Conservation (phyloP, 805 yeast species). For the Wickerhamomyces strasburgensis region DNA sequence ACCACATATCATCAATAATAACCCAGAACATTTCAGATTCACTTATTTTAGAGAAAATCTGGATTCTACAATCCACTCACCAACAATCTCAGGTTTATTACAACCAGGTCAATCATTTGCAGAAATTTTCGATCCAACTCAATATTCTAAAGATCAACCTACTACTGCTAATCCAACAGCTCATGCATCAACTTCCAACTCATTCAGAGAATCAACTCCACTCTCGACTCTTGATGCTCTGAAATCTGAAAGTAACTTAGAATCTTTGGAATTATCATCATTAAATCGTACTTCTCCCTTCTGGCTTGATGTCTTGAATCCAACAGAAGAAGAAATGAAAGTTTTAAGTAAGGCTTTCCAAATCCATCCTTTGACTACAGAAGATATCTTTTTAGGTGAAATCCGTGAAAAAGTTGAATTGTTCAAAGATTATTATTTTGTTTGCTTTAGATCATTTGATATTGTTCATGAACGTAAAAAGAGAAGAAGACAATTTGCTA, state of each 20-base stretch:
- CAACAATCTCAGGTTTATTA: slow-evolving; percentile 76
- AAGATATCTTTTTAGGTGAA: slow-evolving; percentile 89
- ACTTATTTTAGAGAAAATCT: slow-evolving; percentile 90
- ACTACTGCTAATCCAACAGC: slow-evolving; percentile 4
- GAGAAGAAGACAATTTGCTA: slow-evolving; percentile 30
- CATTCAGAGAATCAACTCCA: slow-evolving; percentile 9
- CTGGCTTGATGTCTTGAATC: slow-evolving; percentile 91
- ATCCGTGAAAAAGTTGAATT: slow-evolving; percentile 93
- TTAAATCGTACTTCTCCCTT: slow-evolving; percentile 68
- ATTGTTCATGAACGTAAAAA: slow-evolving; percentile 67
- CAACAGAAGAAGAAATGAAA: slow-evolving; percentile 96
- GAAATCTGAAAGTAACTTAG: slow-evolving; percentile 9
- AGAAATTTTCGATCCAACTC: slow-evolving; percentile 53
- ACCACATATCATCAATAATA: slow-evolving; percentile 39
- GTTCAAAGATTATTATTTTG: slow-evolving; percentile 84
- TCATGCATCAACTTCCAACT: slow-evolving; percentile 12
- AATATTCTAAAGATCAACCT: slow-evolving; percentile 17
- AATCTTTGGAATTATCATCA: slow-evolving; percentile 5
- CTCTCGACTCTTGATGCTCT: not conserved
- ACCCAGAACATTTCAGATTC: slow-evolving; percentile 63
- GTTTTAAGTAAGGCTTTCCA: slow-evolving; percentile 86
- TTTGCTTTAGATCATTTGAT: slow-evolving; percentile 83
- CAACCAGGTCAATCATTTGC: slow-evolving; percentile 57
- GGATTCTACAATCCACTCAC: slow-evolving; percentile 85
- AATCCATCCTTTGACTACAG: slow-evolving; percentile 93